Evolutionary conservation across 441 rosid genomes (phyloP).

Genomic region (Brassica hybrid): DNA sequence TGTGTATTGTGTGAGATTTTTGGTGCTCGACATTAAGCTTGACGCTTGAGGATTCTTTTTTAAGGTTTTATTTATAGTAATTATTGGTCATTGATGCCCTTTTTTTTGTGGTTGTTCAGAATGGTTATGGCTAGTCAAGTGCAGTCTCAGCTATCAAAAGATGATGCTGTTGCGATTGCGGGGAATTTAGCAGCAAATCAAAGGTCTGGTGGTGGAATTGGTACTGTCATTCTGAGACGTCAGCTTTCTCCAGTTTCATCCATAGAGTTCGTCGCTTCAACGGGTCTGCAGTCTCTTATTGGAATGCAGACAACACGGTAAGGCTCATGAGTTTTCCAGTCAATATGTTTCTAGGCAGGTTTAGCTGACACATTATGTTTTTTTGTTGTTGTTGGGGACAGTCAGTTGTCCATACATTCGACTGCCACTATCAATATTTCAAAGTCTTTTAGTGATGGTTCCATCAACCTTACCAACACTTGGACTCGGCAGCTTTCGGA

Average conservation of each 20-base stretch:
- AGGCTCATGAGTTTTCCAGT: slow-evolving; percentile 25
- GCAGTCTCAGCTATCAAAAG: slow-evolving; percentile 79
- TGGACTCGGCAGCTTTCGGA: slow-evolving; percentile 97
- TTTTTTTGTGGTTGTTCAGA: slow-evolving; percentile 48
- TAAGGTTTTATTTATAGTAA: neutral
- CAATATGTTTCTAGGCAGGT: slow-evolving; percentile 6
- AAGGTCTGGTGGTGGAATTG: slow-evolving; percentile 77
- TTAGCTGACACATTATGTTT: slow-evolving; percentile 29
- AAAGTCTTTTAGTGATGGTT: too few species aligned
- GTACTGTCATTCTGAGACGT: slow-evolving; percentile 66
- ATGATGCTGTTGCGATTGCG: slow-evolving; percentile 63
- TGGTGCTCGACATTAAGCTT: neutral
- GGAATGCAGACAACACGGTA: slow-evolving; percentile 87
- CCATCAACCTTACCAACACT: slow-evolving; percentile 50
- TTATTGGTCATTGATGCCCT: slow-evolving; percentile 22
- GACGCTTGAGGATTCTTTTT: neutral
- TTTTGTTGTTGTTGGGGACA: neutral
- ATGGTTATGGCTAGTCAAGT: slow-evolving; percentile 91
- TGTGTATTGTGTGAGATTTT: slow-evolving; percentile 35
- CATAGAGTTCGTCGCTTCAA: slow-evolving; percentile 76
- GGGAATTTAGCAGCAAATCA: slow-evolving; percentile 82
- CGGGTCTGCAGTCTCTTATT: slow-evolving; percentile 76
- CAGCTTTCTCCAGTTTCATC: slow-evolving; percentile 79
- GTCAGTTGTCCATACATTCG: too few species aligned
- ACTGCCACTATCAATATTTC: too few species aligned